These are phyloP conservation scores for Aspergillus neotritici DNA, from an alignment of 2,329 filamentous ascomycete genomes.

Conservation along the genomic window DNA sequence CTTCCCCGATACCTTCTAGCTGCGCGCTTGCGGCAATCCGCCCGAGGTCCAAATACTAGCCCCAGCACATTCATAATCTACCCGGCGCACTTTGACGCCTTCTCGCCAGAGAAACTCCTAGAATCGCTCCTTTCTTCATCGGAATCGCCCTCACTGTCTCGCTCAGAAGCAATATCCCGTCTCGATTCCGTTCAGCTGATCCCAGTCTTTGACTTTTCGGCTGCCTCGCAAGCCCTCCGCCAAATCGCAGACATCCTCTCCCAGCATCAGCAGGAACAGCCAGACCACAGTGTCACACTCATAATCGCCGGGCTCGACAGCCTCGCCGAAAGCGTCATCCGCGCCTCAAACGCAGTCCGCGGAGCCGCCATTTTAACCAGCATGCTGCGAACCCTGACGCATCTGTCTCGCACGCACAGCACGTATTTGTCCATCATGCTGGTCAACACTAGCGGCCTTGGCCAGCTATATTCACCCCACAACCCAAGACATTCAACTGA, in stretches of 20 bases:
- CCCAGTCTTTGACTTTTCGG: conserved; percentile 27
- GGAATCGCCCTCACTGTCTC: conserved; percentile 13
- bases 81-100: conserved; percentile 24
- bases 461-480: conserved; percentile 4
- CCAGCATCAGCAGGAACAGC: neutral
- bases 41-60: conserved; percentile 1
- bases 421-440: conserved; percentile 30
- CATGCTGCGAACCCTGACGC: conserved; percentile 29
- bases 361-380: conserved; percentile 30
- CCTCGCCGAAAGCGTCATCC: conserved; percentile 33
- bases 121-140: conserved; percentile 18
- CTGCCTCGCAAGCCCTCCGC: conserved; percentile 26
- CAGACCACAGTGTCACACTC: conserved; percentile 16
- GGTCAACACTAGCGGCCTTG: conserved; percentile 33
- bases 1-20: conserved; percentile 27
- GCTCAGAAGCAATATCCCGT: conserved; percentile 24
- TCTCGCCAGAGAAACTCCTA: conserved; percentile 28
- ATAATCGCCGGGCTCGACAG: conserved; percentile 35
- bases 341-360: conserved; percentile 32
- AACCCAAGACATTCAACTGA: neutral
- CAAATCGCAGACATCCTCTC: conserved; percentile 25
- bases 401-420: conserved; percentile 26
- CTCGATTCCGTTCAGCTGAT: conserved; percentile 32
- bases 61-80: conserved; percentile 32
- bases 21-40: conserved; percentile 13